These are phyloP conservation scores for Fusarium humuli DNA, from an alignment of 2,329 filamentous ascomycete genomes.

Conservation along the genomic window DNA sequence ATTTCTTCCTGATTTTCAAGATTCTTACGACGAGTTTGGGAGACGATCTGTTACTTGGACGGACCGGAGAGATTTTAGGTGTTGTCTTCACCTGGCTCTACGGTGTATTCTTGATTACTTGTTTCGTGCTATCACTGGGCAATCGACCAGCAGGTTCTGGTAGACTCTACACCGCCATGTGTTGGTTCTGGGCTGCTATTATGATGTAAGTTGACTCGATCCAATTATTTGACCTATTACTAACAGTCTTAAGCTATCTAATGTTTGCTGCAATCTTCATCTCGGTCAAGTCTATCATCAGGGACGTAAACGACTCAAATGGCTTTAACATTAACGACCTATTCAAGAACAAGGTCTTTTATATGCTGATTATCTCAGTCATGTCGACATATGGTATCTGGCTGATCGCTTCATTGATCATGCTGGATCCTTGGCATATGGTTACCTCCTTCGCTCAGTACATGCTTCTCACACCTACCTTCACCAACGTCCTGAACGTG, in stretches of 20 bases:
- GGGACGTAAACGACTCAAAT: constrained; percentile 69
- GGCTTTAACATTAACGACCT: constrained; percentile 78
- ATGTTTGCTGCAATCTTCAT: constrained; percentile 97
- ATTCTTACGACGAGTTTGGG: constrained; percentile 92
- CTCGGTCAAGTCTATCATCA: constrained; percentile 85
- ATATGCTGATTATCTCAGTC: constrained; percentile 92
- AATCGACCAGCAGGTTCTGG: constrained; percentile 96
- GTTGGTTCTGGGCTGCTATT: constrained; percentile 97
- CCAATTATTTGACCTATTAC: background rate
- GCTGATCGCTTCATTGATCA: constrained; percentile 89
- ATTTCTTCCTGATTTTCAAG: constrained; percentile 99
- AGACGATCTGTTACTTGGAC: constrained; percentile 74
- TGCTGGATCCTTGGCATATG: constrained; percentile 99
- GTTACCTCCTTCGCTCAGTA: constrained; percentile 96
- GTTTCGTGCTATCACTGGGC: constrained; percentile 93
- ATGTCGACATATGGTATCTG: constrained; percentile 93
- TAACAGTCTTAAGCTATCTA: constrained; percentile 71
- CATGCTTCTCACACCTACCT: constrained; percentile 92
- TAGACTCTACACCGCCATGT: constrained; percentile 94
- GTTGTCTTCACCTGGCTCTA: constrained; percentile 98
- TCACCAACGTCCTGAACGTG: constrained; percentile 98
- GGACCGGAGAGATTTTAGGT: constrained; percentile 81
- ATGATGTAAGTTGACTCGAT: constrained; percentile 76
- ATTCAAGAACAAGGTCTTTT: constrained; percentile 90
- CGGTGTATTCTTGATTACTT: constrained; percentile 88